These are phyloP conservation scores for Aureobasidium sp. DNA, from an alignment of 2,329 filamentous ascomycete genomes.

Conservation along the genomic window DNA sequence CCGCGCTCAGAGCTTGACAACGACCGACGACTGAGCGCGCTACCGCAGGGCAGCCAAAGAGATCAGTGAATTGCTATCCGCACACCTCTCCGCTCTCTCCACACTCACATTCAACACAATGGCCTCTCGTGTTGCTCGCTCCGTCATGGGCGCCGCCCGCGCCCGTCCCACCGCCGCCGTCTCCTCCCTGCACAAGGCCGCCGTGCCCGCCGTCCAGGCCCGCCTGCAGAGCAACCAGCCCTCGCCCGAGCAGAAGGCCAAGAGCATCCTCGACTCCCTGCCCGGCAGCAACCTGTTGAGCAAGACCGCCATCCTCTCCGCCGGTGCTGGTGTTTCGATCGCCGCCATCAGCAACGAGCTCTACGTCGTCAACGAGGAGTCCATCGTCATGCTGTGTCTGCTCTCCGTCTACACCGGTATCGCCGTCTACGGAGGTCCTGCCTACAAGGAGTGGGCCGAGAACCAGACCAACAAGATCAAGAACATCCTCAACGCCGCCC, in stretches of 20 bases:
- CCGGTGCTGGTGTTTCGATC: conserved; percentile 79
- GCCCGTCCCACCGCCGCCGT: conserved; percentile 69
- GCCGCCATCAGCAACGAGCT: conserved; percentile 99
- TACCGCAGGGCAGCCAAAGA: not conserved
- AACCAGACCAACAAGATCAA: conserved; percentile 86
- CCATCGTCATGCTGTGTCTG: conserved; percentile 86
- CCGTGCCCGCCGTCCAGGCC: conserved; percentile 64
- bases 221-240: conserved; percentile 60
- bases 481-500: conserved; percentile 87
- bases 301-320: conserved; percentile 96
- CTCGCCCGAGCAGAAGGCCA: conserved; percentile 93
- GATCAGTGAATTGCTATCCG: conserved; percentile 2
- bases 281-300: conserved; percentile 88
- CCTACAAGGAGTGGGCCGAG: conserved; percentile 89
- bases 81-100: conserved; percentile 16
- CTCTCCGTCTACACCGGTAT: conserved; percentile 87
- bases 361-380: conserved; percentile 99
- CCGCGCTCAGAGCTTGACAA: conserved; percentile 7
- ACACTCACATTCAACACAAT: conserved; percentile 64
- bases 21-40: conserved; percentile 2
- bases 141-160: conserved; percentile 85
- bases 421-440: conserved; percentile 87
- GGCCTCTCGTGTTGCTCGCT: conserved; percentile 96
- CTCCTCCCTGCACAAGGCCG: conserved; percentile 53
- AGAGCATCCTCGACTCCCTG: conserved; percentile 87